Evolutionary conservation across 2,329 filamentous ascomycete species (phyloP), one percentile per base, ranked within the genome.

Genomic region (Penicillium capsulatum): DNA sequence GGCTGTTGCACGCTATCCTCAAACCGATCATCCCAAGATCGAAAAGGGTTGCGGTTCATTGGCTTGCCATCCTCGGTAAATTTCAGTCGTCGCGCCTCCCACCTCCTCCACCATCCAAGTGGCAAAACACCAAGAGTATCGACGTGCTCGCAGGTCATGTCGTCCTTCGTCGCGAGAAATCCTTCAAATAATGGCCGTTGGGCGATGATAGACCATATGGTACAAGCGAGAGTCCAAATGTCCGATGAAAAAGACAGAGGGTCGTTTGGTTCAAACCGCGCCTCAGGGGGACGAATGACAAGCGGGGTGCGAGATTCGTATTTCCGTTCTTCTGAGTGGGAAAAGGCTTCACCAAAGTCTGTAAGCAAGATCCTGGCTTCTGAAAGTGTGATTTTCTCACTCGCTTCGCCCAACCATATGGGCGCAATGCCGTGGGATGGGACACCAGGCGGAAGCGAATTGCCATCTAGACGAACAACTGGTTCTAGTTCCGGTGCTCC

Each of bases 151-250:
- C 48, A 42, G 13, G 54, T 59, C 16, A 61, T 56, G 13, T 59
- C 51, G 27, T 65, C 58, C 31, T 53, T 48, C 1, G 49, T 52
- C 3, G 53, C 45, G 8, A 62, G 39, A 16, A 55, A 52, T 2
- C 47, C 54, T 40, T 56, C 57, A 26, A 65, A 59, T 20, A 36
- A 6, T 2, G 34, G 7, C 7, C 16, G 4, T 11, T 17, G n/a
- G 7, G 3, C 59, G 8, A 71, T 48, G 9, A 70, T 54, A 22
- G 43, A 45, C 51, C 59, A 70, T 17, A 69, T 64, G 0, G 57
- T 38, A 37, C 61, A 69, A 0, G 55, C 59, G 3, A 70, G 58
- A n/a, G 59, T 64, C 67, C 65, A 70, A 11, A 68, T 65, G 27
- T 70, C 65, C 1, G 64, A 61, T 15, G 54, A 16, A 27, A 61